A percentile compares a stretch with the other conserved stretches of the same genome.
Evolutionary conservation across 352 stramenopile genomes (phyloP).

Genomic region (Lagenidium sp.): DNA sequence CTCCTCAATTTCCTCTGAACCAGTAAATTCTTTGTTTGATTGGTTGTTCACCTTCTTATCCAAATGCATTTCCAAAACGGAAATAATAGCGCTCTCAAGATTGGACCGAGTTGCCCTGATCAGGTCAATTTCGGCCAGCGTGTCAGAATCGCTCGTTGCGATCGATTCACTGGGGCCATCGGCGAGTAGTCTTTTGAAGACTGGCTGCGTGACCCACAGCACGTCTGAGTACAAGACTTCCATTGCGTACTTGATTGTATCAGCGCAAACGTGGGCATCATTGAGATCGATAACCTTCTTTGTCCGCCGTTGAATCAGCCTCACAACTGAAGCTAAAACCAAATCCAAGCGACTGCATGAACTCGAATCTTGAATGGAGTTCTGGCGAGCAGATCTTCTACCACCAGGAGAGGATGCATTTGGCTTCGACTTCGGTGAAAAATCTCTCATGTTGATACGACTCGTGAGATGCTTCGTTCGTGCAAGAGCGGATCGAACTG

Average conservation of each 20-base stretch:
- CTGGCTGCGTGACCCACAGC: constrained; percentile 53
- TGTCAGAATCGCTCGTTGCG: neutral
- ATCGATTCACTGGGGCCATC: constrained; percentile 10
- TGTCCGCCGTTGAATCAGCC: constrained; percentile 40
- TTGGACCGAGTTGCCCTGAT: constrained; percentile 23
- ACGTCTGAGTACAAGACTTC: constrained; percentile 68
- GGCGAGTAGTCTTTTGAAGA: constrained; percentile 37
- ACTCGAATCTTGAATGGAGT: neutral
- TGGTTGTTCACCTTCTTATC: constrained; percentile 18
- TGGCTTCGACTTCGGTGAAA: constrained; percentile 19
- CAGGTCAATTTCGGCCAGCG: constrained; percentile 25
- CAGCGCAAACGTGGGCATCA: constrained; percentile 35
- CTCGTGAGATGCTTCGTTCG: constrained; percentile 51
- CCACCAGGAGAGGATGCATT: neutral
- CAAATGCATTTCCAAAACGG: constrained; percentile 70
- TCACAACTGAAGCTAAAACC: too few relatives aligned
- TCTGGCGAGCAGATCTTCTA: constrained; percentile 5
- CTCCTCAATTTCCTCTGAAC: constrained; percentile 23
- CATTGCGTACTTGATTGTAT: constrained; percentile 56
- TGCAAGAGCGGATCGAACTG: constrained; percentile 44
- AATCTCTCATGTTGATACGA: constrained; percentile 57
- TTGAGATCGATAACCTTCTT: constrained; percentile 36
- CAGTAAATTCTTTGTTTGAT: constrained; percentile 4
- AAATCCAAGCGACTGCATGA: constrained; percentile 26
- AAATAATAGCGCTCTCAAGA: constrained; percentile 56